Conservation (phyloP, 2,329 filamentous ascomycete genomes). For the Clonostachys byssicola region DNA sequence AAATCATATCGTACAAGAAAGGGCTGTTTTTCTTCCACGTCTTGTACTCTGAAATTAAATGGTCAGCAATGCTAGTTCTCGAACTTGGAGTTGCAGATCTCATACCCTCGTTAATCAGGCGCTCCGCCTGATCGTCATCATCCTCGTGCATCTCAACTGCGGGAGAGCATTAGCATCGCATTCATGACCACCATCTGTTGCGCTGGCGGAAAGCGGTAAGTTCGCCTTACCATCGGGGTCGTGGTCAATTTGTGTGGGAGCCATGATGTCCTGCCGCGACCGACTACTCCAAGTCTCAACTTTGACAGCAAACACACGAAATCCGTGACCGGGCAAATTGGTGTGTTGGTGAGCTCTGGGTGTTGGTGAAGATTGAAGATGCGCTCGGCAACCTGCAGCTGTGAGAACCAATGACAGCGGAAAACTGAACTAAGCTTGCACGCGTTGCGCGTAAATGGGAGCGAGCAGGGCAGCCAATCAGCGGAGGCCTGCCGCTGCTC, state of each 20-base stretch:
- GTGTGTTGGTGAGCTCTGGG: not conserved
- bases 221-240: slow-evolving; percentile 26
- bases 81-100: not conserved
- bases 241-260: slow-evolving; percentile 27
- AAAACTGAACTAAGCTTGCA: slow-evolving; percentile 2
- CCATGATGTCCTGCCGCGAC: slow-evolving; percentile 15
- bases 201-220: not conserved
- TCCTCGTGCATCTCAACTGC: slow-evolving; percentile 55
- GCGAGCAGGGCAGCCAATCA: slow-evolving; percentile 1
- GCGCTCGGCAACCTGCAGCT: too few species aligned
- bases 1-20: slow-evolving; percentile 96
- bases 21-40: slow-evolving; percentile 99
- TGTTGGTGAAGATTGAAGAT: not conserved
- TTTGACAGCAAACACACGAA: not conserved
- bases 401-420: not conserved
- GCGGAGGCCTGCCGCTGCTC: not conserved
- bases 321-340: not conserved
- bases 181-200: not conserved
- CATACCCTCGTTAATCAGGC: slow-evolving; percentile 87
- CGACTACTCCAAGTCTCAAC: not conserved
- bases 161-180: not conserved
- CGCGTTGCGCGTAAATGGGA: slow-evolving; percentile 6
- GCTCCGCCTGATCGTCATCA: slow-evolving; percentile 70
- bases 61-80: not conserved
- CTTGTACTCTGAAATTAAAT: slow-evolving; percentile 73